phyloP scores from a whole-genome alignment of 495 filamentous ascomycete species.

The Penicillium chermesinum region DNA sequence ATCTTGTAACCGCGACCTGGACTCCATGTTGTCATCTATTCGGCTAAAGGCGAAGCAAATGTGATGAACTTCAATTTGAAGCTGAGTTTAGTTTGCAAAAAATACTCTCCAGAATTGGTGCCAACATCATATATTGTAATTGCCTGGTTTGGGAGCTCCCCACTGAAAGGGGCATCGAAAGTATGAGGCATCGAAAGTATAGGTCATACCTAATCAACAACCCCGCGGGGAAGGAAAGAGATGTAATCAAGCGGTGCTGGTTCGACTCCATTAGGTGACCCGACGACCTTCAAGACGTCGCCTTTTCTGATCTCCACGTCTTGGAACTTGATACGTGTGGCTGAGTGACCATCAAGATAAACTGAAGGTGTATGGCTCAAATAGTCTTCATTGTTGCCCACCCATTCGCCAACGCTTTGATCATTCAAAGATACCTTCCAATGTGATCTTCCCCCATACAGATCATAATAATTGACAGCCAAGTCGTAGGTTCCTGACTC shows the following conservation, averaged over 20 bases:
- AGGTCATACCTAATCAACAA: conserved; percentile 54
- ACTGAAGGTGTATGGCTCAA: conserved; percentile 52
- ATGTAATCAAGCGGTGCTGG: conserved; percentile 64
- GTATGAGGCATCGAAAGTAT: too few species aligned
- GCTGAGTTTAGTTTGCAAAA: too few species aligned
- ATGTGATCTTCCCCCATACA: conserved; percentile 48
- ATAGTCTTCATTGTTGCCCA: conserved; percentile 50
- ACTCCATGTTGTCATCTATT: too few species aligned
- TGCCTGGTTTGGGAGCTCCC: too few species aligned
- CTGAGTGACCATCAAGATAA: conserved; percentile 59
- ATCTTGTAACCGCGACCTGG: too few species aligned
- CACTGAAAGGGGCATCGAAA: too few species aligned
- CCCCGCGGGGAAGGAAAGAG: conserved; percentile 51
- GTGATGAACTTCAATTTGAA: too few species aligned
- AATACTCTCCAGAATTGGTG: too few species aligned
- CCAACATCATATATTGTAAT: too few species aligned
- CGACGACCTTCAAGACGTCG: conserved; percentile 55
- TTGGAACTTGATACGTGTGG: conserved; percentile 55
- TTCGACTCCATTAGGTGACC: conserved; percentile 54
- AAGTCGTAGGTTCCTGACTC: conserved; percentile 54
- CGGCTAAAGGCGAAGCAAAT: too few species aligned
- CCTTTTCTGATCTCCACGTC: conserved; percentile 47
- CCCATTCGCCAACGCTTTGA: conserved; percentile 49
- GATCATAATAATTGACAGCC: conserved; percentile 63
- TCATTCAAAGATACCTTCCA: conserved; percentile 53